Conservation (phyloP, 2,329 filamentous ascomycete genomes). For the Fusarium guadeloupense region DNA sequence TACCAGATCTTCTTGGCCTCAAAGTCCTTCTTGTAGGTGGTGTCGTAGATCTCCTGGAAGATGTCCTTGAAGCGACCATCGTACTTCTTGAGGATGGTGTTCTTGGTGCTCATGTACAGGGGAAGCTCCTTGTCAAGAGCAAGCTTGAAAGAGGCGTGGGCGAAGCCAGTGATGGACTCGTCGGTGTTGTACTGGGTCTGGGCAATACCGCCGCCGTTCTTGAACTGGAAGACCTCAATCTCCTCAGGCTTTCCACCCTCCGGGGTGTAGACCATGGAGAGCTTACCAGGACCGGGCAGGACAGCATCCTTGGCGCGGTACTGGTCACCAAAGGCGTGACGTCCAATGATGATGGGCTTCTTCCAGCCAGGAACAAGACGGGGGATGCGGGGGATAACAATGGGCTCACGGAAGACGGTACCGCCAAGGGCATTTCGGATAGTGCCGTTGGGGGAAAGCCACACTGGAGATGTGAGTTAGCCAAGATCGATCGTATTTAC, state of each 20-base stretch:
- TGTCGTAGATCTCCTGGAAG: slow-evolving; percentile 96
- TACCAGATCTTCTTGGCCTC: slow-evolving; percentile 97
- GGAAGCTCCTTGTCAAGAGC: slow-evolving; percentile 86
- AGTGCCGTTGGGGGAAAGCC: slow-evolving; percentile 96
- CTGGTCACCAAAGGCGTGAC: slow-evolving; percentile 98
- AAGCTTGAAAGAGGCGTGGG: slow-evolving; percentile 96
- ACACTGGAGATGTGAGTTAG: slow-evolving; percentile 69
- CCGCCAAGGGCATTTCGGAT: slow-evolving; percentile 81
- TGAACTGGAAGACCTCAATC: slow-evolving; percentile 91
- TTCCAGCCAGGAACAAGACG: slow-evolving; percentile 97
- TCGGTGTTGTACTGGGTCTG: slow-evolving; percentile 99
- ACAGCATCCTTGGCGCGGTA: slow-evolving; percentile 96
- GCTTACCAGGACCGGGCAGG: slow-evolving; percentile 81
- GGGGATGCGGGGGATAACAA: slow-evolving; percentile 92
- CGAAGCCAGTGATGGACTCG: slow-evolving; percentile 93
- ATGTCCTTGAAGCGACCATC: slow-evolving; percentile 99
- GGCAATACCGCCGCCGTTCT: slow-evolving; percentile 84
- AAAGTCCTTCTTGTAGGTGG: slow-evolving; percentile 85
- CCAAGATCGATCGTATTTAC: slow-evolving; percentile 15
- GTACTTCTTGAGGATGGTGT: slow-evolving; percentile 99
- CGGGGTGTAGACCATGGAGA: slow-evolving; percentile 95
- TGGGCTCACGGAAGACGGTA: slow-evolving; percentile 98
- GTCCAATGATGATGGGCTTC: slow-evolving; percentile 98
- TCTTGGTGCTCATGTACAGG: slow-evolving; percentile 99
- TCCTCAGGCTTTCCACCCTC: slow-evolving; percentile 81